Evolutionary conservation across 2,329 filamentous ascomycete genomes (phyloP), one percentile per base, ranked within the genome.

Genomic region (Endocalyx cinctus): DNA sequence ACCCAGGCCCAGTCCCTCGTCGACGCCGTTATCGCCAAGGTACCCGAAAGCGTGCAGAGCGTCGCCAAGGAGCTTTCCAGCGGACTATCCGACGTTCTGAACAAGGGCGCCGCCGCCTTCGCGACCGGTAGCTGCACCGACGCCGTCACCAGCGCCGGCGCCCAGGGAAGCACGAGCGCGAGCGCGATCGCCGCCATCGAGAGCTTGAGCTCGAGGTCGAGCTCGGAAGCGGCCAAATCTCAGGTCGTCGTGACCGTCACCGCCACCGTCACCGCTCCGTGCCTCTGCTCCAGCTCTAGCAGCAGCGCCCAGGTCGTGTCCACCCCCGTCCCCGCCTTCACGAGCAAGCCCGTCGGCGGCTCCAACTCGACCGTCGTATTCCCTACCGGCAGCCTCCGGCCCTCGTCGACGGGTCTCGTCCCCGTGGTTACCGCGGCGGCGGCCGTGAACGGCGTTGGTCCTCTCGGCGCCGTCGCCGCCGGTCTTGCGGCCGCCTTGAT

Each of bases 401-500:
- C 46, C 3, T 29, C 35, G 8, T n/a, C 36, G 2, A 30, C 44
- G 5, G 27, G 31, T 4, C 6, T 27, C 14, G 8, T 27, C 13
- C 30, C 36, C 20, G 38, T 51, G 28, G 32, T 39, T 12, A 52
- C 48, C 1, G 49, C 38, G 10, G 48, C 38, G 11, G 47, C 43
- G 4, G 36, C 25, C 8, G 31, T 36, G 1, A 41, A 44, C 18
- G 43, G 38, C 3, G 41, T 44, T 8, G 50, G 47, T 4, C 40
- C 46, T 4, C 30, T 43, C 17, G 46, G 49, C 4, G 20, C 50
- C 13, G 14, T 52, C 6, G 48, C 45, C 8, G 45, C 44, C 6
- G 15, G 51, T 17, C 47, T 44, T 13, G 47, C 46, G 19, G 37
- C 46, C n/a, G 19, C 52, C 20, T 29, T 54, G 13, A 31, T 52